phyloP scores from a whole-genome alignment of 257 asterid genomes.

The Gynochthodes officinalis region DNA sequence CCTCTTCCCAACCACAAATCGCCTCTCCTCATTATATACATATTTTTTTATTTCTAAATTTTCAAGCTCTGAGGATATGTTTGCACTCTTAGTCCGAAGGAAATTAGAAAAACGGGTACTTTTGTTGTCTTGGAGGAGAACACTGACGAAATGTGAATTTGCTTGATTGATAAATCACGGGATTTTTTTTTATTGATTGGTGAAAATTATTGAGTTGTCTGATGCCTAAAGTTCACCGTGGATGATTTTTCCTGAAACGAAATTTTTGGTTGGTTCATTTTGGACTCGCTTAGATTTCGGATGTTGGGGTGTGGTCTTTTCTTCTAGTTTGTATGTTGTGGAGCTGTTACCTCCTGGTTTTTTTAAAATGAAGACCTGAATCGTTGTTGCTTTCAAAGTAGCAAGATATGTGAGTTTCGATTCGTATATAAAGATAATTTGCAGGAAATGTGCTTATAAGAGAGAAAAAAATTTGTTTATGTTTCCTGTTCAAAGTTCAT shows the following conservation, averaged over 20 bases:
- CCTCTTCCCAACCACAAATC: not conserved
- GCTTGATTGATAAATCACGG: not conserved
- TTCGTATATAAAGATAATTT: not conserved
- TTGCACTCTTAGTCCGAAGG: not conserved
- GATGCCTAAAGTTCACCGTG: not conserved
- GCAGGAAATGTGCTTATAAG: not conserved
- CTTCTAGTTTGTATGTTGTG: not conserved
- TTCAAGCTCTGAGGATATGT: not conserved
- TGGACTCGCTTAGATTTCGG: not conserved
- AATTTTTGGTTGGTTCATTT: too few species aligned
- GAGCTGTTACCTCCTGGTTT: not conserved
- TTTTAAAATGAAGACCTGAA: not conserved
- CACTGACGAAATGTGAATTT: slow-evolving; percentile 4
- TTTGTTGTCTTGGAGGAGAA: not conserved
- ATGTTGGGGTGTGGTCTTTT: not conserved
- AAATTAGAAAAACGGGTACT: not conserved
- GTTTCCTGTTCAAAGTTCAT: not conserved
- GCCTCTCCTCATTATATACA: not conserved
- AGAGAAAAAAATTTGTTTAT: not conserved
- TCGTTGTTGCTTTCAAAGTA: not conserved
- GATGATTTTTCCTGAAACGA: not conserved
- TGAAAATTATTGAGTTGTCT: not conserved
- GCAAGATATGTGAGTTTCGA: not conserved
- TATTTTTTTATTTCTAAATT: not conserved
- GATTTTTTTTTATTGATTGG: not conserved